Conservation (phyloP, 1,139 yeast genomes). For the Taphrina communis region DNA sequence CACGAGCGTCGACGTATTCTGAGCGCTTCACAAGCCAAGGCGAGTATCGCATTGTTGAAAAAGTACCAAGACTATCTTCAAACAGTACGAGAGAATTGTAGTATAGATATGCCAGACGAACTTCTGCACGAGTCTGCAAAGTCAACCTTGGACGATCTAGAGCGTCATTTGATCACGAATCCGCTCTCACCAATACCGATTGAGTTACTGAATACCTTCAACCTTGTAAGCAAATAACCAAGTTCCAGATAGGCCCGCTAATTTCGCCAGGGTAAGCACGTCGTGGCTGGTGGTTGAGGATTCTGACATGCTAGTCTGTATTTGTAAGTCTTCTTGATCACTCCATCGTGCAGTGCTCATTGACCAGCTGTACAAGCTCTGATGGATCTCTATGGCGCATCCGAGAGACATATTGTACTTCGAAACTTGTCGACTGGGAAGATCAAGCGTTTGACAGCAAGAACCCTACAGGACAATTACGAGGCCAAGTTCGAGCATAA, state of each 20-base stretch:
- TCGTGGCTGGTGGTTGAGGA: neutral
- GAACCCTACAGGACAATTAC: slow-evolving; percentile 18
- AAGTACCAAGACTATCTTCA: slow-evolving; percentile 5
- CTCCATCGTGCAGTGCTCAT: neutral
- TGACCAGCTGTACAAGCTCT: slow-evolving; percentile 14
- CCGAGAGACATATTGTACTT: slow-evolving; percentile 18
- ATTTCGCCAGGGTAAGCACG: neutral
- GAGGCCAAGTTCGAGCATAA: slow-evolving; percentile 16
- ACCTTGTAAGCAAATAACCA: slow-evolving; percentile 8
- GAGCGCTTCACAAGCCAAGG: slow-evolving; percentile 24
- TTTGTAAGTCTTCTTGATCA: neutral
- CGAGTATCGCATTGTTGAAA: slow-evolving; percentile 8
- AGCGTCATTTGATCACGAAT: slow-evolving; percentile 4
- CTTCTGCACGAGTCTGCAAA: slow-evolving; percentile 7
- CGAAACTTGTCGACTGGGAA: slow-evolving; percentile 24
- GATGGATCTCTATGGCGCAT: slow-evolving; percentile 23
- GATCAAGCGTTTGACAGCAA: slow-evolving; percentile 23
- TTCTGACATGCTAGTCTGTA: slow-evolving; percentile 19
- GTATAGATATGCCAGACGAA: slow-evolving; percentile 1
- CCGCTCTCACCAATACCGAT: slow-evolving; percentile 19
- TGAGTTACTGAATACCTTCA: slow-evolving; percentile 25
- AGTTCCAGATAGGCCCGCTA: neutral
- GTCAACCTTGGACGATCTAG: slow-evolving; percentile 16
- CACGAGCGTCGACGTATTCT: slow-evolving; percentile 15
- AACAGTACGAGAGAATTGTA: slow-evolving; percentile 3